Evolutionary conservation across 768 basidiomycete genomes (phyloP).

Genomic region (Tulasnella sp.): DNA sequence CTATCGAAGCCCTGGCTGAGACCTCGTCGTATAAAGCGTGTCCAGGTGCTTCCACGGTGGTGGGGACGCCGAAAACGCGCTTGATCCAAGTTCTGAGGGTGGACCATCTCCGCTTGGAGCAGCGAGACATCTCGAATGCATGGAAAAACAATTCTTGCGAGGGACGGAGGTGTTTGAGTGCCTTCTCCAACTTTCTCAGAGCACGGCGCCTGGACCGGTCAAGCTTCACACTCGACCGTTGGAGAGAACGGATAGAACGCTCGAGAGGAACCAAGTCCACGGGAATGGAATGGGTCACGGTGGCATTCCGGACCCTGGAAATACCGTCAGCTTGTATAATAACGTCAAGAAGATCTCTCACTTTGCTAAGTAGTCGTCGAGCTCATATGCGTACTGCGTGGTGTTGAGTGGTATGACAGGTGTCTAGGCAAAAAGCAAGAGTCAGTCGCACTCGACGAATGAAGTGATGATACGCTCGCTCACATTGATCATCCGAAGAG

Average conservation of each 20-base stretch:
- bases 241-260: slow-evolving; percentile 25
- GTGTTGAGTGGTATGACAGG: slow-evolving; percentile 54
- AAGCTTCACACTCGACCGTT: slow-evolving; percentile 25
- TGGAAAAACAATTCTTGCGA: no score
- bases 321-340: neutral
- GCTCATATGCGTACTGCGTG: slow-evolving; percentile 50
- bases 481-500: slow-evolving; percentile 42
- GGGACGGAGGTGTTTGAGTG: slow-evolving; percentile 24
- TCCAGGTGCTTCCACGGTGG: neutral
- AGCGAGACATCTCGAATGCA: slow-evolving; percentile 19
- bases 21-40: neutral
- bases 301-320: slow-evolving; percentile 41
- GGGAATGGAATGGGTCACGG: slow-evolving; percentile 19
- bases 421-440: neutral
- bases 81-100: slow-evolving; percentile 15
- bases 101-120: slow-evolving; percentile 2
- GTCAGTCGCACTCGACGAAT: neutral
- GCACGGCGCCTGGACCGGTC: slow-evolving; percentile 24
- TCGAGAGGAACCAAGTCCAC: slow-evolving; percentile 25
- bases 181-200: slow-evolving; percentile 30
- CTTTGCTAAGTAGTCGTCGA: slow-evolving; percentile 42
- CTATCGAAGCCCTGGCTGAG: neutral
- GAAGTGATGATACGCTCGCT: slow-evolving; percentile 5
- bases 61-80: slow-evolving; percentile 12
- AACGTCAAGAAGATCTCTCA: slow-evolving; percentile 25